Conservation (phyloP, 176 grass and related monocot species). For the Phyllostachys edulis region DNA sequence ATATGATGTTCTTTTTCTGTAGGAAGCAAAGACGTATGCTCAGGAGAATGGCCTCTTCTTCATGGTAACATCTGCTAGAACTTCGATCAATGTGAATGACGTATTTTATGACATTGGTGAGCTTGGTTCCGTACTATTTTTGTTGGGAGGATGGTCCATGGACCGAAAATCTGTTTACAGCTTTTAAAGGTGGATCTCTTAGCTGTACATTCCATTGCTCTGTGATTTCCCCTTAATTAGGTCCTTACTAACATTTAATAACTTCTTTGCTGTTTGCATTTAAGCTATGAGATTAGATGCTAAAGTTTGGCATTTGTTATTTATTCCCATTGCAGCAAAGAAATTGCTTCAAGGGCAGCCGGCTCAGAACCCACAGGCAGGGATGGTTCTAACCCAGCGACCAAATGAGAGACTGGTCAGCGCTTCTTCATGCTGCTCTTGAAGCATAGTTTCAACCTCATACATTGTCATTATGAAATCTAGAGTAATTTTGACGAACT, state of each 20-base stretch:
- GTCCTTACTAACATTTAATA: background rate
- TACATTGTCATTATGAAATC: constrained; percentile 8
- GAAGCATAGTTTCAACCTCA: constrained; percentile 16
- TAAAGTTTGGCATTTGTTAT: constrained; percentile 15
- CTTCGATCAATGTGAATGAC: constrained; percentile 85
- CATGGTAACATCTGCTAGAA: constrained; percentile 96
- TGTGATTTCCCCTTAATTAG: background rate
- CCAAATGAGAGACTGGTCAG: constrained; percentile 65
- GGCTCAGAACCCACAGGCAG: constrained; percentile 60
- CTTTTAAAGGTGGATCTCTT: background rate
- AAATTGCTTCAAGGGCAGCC: constrained; percentile 70
- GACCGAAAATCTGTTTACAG: background rate
- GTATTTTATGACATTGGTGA: constrained; percentile 92
- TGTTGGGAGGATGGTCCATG: background rate
- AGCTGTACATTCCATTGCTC: background rate
- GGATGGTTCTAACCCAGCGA: constrained; percentile 72
- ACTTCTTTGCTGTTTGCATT: background rate
- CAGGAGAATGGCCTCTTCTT: constrained; percentile 92
- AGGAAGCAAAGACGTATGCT: constrained; percentile 82
- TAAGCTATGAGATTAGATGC: constrained; percentile 40
- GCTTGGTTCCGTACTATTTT: constrained; percentile 30
- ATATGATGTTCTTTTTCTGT: constrained; percentile 19
- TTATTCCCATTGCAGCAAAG: constrained; percentile 64
- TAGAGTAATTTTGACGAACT: constrained; percentile 31
- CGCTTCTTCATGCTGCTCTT: constrained; percentile 85